Evolutionary conservation across 2,329 filamentous ascomycete species (phyloP), one percentile per base, ranked within the genome.

Genomic region (Ilyonectria destructans): DNA sequence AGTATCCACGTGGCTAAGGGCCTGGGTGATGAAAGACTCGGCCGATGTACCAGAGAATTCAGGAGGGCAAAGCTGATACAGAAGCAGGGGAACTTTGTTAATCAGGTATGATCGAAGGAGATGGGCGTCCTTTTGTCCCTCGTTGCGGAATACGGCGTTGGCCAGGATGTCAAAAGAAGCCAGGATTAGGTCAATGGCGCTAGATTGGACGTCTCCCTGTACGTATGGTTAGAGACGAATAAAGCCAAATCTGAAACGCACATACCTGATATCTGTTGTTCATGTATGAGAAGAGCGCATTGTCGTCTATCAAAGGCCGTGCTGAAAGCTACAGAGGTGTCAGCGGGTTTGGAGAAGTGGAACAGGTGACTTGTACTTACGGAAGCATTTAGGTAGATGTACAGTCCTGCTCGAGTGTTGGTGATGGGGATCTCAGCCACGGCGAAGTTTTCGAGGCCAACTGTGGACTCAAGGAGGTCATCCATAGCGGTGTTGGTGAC

Each of bases 161-260:
- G 95, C 93, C 17, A 99, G 85, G 6, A 97, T 88, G 75, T 98
- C 95, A 76, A 99, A 98, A 0, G 95, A 91, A 1, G 95, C 94
- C 10, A 96, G 88, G 48, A 98, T 92, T 2, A 98, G 85, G 75
- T 98, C 95, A 61, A 94, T 90, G 0, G 93, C 90, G 51, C 94
- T 90, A 13, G 89, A 87, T 79, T 96, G 92, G 48, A 93, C 87
- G 75, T 97, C 93, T 45, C 92, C 92, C 88, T 95, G 62, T 5
- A 19, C 35, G 8, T 8, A 43, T 6, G 10, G 59, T 74, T 62
- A 74, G 62, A 67, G 57, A 26, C 37, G 29, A 10, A 65, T 45
- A 4, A 19, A 37, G 31, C 12, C 6, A 12, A 67, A 29, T 6
- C 21, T 26, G 58, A 8, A 35, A 19, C n/a, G 26, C 7, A 46